Conservation (phyloP, 257 asterid species). For the Gentiana straminea region DNA sequence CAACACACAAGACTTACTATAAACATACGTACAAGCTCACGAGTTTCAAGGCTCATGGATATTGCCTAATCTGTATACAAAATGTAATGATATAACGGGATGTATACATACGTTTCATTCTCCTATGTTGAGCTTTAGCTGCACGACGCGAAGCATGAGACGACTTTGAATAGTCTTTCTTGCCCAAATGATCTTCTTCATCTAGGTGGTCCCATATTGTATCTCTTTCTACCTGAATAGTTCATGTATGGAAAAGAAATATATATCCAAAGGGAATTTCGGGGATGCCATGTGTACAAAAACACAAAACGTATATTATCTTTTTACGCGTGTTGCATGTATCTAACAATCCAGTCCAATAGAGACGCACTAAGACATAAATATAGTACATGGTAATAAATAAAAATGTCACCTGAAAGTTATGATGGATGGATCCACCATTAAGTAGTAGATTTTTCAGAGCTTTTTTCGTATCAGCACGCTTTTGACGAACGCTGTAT, state of each 20-base stretch:
- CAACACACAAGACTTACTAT: no score
- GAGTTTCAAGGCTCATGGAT: no score
- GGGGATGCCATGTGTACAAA: no score
- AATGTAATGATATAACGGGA: not conserved
- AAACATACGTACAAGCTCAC: no score
- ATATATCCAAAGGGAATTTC: not conserved
- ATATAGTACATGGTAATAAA: no score
- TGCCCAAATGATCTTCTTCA: conserved; percentile 27
- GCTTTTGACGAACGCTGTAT: conserved; percentile 50
- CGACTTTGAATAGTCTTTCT: conserved; percentile 40
- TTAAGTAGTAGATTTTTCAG: conserved; percentile 43
- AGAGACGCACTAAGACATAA: no score
- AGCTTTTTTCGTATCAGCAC: conserved; percentile 56
- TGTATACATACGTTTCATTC: conserved; percentile 52
- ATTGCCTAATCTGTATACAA: no score
- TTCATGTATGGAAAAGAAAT: conserved; percentile 3
- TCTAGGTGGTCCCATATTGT: conserved; percentile 20
- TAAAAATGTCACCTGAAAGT: conserved; percentile 33
- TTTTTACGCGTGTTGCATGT: no score
- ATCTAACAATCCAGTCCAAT: no score
- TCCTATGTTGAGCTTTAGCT: conserved; percentile 31
- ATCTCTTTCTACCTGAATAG: conserved; percentile 24
- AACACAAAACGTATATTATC: no score
- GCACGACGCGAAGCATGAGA: conserved; percentile 31
- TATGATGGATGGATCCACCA: conserved; percentile 34